Base-by-base conservation (phyloP, 345 rosid species). In the Eucalyptus virginea region DNA sequence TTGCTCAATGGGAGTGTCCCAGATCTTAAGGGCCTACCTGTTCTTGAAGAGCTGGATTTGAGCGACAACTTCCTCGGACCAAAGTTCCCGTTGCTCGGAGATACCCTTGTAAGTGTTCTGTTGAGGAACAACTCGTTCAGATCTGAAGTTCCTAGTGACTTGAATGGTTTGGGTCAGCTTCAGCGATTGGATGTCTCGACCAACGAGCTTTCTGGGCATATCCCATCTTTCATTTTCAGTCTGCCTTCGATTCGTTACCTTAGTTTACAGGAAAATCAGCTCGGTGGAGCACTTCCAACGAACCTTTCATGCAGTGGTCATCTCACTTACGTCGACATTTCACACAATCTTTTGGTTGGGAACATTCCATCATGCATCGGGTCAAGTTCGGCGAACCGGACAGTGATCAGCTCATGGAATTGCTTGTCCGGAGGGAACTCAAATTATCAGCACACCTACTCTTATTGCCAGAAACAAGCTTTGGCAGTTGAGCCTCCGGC, bases 381-480 rank as follows among this genome's bases (percentile, higher is more conserved):
- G 47, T 90, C 95, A 44, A 93, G 72, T 72, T 91, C 94, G 23
- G 60, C 86, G n/a, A 96, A 95, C 48, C 92, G 91, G 85, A 98
- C 95, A 30, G 93, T 96, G 45, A 88, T 94, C 49, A 94, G 93
- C 90, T 94, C 97, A 32, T 96, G 97, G 96, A 98, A 98, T 80
- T 97, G 99, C 87, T 91, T 97, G 89, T 94, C 98, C 54, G 86
- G 28, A 86, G 96, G 92, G 86, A 86, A 87, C 87, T 86, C 93
- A 6, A 96, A 93, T 52, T 72, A 90, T 86, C 99, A 96, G 94
- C 98, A 94, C 90, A 94, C 97, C 8, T 87, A 87, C 89, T 93
- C 97, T 17, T 95, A 94, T 91, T 98, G 99, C 93, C 94, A 92
- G 67, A 95, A 94, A 91, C 95, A 93, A 91, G 99, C 99, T 42